Evolutionary conservation across 192 early-diverging fungal genomes (phyloP).

Genomic region (Helicostylum pulchrum): DNA sequence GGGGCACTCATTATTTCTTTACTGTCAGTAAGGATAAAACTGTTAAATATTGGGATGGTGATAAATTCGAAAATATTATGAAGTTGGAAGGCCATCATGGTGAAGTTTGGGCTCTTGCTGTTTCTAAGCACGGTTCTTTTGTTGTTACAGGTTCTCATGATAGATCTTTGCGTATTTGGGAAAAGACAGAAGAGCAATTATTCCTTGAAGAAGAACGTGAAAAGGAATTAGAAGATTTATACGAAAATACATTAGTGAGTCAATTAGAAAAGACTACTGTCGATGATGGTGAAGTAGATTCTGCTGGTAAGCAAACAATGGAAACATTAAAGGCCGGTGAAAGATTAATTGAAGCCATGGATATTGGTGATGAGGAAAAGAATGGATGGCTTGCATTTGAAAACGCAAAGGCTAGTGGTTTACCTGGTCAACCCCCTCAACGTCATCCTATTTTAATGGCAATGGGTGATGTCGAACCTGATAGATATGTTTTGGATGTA

Average conservation of each 20-base stretch:
- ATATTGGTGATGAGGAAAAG: slow-evolving; percentile 83
- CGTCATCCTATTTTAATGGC: slow-evolving; percentile 63
- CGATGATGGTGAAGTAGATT: slow-evolving; percentile 45
- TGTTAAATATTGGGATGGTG: slow-evolving; percentile 95
- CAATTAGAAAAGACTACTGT: slow-evolving; percentile 56
- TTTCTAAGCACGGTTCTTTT: slow-evolving; percentile 86
- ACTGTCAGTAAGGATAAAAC: slow-evolving; percentile 86
- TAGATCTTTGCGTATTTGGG: slow-evolving; percentile 93
- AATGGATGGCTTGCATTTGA: slow-evolving; percentile 64
- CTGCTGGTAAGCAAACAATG: slow-evolving; percentile 85
- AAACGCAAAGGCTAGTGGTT: slow-evolving; percentile 39
- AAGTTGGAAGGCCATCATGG: slow-evolving; percentile 89
- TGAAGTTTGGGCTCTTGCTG: slow-evolving; percentile 92
- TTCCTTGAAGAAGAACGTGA: slow-evolving; percentile 96
- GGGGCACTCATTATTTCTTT: slow-evolving; percentile 95
- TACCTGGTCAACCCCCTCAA: slow-evolving; percentile 45
- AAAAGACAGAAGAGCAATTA: slow-evolving; percentile 93
- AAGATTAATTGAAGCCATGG: slow-evolving; percentile 87
- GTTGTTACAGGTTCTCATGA: slow-evolving; percentile 90
- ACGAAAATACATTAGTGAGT: slow-evolving; percentile 73
- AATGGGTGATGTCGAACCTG: slow-evolving; percentile 60
- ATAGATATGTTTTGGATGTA: slow-evolving; percentile 77
- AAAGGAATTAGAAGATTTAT: slow-evolving; percentile 87
- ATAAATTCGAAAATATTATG: slow-evolving; percentile 95
- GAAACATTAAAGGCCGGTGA: slow-evolving; percentile 98